phyloP scores from a whole-genome alignment of 2,329 filamentous ascomycete genomes.

The Trichoderma sp. region DNA sequence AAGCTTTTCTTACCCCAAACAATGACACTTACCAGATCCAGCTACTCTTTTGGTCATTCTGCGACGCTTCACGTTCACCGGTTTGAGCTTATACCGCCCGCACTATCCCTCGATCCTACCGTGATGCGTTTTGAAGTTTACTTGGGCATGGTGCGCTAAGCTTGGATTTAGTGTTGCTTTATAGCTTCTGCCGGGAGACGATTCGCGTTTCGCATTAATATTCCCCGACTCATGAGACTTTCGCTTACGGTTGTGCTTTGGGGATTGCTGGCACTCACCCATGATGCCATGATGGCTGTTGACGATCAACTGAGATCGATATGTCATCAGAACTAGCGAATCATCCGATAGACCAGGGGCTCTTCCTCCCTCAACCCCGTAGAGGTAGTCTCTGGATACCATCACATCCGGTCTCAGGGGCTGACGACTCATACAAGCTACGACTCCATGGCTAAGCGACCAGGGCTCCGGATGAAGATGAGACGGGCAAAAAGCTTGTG shows the following conservation, averaged over 20 bases:
- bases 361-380: not conserved
- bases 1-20: not conserved
- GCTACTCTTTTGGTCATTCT: not conserved
- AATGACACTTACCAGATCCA: not conserved
- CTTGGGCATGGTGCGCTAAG: not conserved
- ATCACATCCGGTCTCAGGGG: conserved; percentile 25
- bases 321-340: not conserved
- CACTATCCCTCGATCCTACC: not conserved
- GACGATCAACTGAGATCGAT: not conserved
- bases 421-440: not conserved
- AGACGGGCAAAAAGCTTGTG: not conserved
- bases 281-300: not conserved
- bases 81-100: not conserved
- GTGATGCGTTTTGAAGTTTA: not conserved
- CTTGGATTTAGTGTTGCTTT: not conserved
- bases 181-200: not conserved
- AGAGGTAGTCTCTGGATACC: conserved; percentile 11
- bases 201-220: conserved; percentile 1
- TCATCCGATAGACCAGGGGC: not conserved
- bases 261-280: not conserved
- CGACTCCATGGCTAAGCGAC: not conserved
- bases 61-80: conserved; percentile 1
- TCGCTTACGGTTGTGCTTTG: not conserved
- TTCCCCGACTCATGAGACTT: not conserved
- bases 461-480: not conserved